phyloP scores from a whole-genome alignment of 768 basidiomycete species.

The Podaxis sp. region DNA sequence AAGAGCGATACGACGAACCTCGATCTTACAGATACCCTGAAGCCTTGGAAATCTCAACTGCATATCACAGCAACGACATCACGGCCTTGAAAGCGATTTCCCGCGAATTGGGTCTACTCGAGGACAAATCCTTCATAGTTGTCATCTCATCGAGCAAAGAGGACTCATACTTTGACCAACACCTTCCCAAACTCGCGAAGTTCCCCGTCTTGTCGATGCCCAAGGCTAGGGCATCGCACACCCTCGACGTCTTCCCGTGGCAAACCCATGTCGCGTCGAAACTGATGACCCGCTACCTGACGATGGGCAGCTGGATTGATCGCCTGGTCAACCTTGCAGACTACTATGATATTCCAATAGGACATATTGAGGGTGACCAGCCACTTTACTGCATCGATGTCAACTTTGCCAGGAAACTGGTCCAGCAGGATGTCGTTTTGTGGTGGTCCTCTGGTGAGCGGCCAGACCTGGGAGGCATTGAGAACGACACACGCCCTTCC shows the following conservation, averaged over 20 bases:
- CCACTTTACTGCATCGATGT: constrained; percentile 88
- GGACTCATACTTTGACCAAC: constrained; percentile 75
- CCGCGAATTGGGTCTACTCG: constrained; percentile 77
- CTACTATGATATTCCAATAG: constrained; percentile 91
- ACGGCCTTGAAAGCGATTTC: constrained; percentile 86
- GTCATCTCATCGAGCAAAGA: constrained; percentile 88
- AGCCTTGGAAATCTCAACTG: constrained; percentile 57
- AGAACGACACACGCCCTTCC: constrained; percentile 75
- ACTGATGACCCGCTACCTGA: constrained; percentile 83
- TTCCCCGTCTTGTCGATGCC: constrained; percentile 90
- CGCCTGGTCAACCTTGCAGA: constrained; percentile 76
- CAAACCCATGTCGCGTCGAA: constrained; percentile 78
- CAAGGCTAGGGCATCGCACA: constrained; percentile 72
- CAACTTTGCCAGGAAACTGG: constrained; percentile 83
- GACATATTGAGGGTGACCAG: constrained; percentile 90
- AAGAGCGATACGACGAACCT: constrained; percentile 36
- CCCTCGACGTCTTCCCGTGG: constrained; percentile 86
- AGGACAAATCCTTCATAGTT: constrained; percentile 71
- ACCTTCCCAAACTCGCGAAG: constrained; percentile 67
- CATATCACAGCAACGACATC: constrained; percentile 77
- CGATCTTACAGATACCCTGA: constrained; percentile 65
- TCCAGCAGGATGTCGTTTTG: constrained; percentile 85
- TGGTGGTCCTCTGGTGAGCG: constrained; percentile 95
- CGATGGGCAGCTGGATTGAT: constrained; percentile 77
- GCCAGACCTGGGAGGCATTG: constrained; percentile 92